These are phyloP conservation scores for Punica granatum DNA, from an alignment of 345 rosid genomes.

Conservation along the genomic window DNA sequence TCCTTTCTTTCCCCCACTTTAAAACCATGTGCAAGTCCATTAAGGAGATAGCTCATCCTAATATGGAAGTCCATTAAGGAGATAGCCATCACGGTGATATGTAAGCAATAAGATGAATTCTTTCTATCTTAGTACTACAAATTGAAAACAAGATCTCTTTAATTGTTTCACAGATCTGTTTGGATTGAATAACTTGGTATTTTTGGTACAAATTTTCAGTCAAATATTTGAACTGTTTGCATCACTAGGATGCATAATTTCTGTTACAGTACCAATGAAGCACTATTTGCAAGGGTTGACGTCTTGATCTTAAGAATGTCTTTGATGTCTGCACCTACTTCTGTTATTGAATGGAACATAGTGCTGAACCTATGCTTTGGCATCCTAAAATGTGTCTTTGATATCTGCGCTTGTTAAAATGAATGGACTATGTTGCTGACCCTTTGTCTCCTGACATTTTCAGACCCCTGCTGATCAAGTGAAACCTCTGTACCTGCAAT, in stretches of 20 bases:
- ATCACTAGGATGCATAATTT: neutral
- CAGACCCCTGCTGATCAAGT: constrained; percentile 93
- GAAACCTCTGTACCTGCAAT: constrained; percentile 84
- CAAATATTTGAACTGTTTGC: neutral
- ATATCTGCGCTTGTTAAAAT: neutral
- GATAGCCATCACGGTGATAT: neutral
- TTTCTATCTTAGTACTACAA: neutral
- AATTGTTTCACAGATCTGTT: neutral
- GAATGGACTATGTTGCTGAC: constrained; percentile 8
- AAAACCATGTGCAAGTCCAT: too few relatives aligned
- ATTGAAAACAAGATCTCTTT: neutral
- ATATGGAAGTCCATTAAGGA: too few relatives aligned
- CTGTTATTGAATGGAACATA: neutral
- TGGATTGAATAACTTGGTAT: neutral
- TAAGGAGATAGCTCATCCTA: too few relatives aligned
- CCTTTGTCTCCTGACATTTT: neutral
- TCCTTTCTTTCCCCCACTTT: too few relatives aligned
- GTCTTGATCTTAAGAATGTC: neutral
- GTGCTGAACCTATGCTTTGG: too few relatives aligned
- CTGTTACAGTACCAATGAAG: neutral
- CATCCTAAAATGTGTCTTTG: neutral
- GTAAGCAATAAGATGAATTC: neutral
- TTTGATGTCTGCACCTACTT: neutral
- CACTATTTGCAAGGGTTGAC: neutral
- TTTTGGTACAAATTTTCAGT: neutral